Evolutionary conservation across 306 rosid genomes (phyloP).

Genomic region (Betula pendula): DNA sequence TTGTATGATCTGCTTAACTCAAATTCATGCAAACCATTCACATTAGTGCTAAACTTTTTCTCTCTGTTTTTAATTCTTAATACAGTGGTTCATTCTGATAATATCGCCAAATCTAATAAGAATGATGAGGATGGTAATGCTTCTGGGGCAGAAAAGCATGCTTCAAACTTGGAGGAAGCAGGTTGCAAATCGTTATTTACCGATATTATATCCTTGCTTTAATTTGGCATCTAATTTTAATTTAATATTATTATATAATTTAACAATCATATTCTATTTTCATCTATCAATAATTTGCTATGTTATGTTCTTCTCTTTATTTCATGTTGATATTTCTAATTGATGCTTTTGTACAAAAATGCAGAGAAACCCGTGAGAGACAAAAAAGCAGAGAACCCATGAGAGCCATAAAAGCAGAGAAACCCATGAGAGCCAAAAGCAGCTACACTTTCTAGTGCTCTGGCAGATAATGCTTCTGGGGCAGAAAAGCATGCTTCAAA

Average conservation of each 20-base stretch:
- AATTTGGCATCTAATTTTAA: neutral
- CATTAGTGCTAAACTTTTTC: neutral
- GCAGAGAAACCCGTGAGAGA: conserved; percentile 50
- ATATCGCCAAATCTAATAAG: conserved; percentile 33
- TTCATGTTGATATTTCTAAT: conserved; percentile 22
- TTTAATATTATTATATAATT: neutral
- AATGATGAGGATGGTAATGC: conserved; percentile 33
- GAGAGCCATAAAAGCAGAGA: conserved; percentile 55
- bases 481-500: conserved; percentile 69
- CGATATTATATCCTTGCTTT: conserved; percentile 18
- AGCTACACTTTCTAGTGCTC: conserved; percentile 46
- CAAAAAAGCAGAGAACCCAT: conserved; percentile 50
- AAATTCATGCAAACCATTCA: conserved; percentile 18
- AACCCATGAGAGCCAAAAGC: conserved; percentile 46
- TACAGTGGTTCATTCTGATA: conserved; percentile 40
- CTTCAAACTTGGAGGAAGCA: conserved; percentile 49
- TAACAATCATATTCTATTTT: conserved; percentile 22
- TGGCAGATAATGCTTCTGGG: conserved; percentile 55
- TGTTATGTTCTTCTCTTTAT: conserved; percentile 27
- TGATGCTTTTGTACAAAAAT: conserved; percentile 25
- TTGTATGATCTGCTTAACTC: conserved; percentile 1
- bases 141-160: conserved; percentile 41
- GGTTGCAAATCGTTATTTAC: conserved; percentile 41
- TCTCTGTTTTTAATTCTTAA: conserved; percentile 18
- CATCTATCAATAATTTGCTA: conserved; percentile 19